A percentile compares a stretch with the other conserved stretches of the same genome.
These are phyloP conservation scores for Yamadazyma paraphyllophila DNA, from an alignment of 805 yeast species.

Conservation along the genomic window DNA sequence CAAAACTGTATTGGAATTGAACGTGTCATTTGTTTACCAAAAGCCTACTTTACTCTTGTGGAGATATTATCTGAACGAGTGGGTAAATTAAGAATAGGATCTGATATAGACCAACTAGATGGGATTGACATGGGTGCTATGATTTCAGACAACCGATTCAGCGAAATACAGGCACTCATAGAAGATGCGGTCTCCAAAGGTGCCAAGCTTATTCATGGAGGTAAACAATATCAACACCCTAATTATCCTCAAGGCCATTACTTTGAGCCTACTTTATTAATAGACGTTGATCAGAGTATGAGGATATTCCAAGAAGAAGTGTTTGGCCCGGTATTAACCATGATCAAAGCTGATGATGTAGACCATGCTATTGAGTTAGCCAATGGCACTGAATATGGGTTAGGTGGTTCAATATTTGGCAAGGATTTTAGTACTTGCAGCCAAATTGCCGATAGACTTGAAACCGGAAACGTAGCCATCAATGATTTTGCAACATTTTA, in stretches of 20 bases:
- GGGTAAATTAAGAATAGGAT: constrained; percentile 68
- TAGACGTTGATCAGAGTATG: constrained; percentile 75
- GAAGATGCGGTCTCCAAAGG: constrained; percentile 74
- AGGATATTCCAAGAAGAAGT: constrained; percentile 84
- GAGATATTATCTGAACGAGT: constrained; percentile 57
- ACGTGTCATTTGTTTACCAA: constrained; percentile 79
- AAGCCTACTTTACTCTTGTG: constrained; percentile 63
- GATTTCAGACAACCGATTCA: constrained; percentile 77
- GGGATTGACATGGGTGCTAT: constrained; percentile 96
- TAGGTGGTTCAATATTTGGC: constrained; percentile 92
- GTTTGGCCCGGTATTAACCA: constrained; percentile 86
- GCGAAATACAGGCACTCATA: constrained; percentile 61
- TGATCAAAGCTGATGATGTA: constrained; percentile 67
- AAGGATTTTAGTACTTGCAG: constrained; percentile 54
- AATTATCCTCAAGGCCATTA: constrained; percentile 95
- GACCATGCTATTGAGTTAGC: constrained; percentile 75
- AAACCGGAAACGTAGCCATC: constrained; percentile 91
- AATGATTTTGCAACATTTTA: constrained; percentile 97
- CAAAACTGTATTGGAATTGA: constrained; percentile 98
- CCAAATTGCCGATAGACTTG: constrained; percentile 59
- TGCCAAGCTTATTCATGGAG: constrained; percentile 81
- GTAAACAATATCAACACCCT: constrained; percentile 77
- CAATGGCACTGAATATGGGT: constrained; percentile 81
- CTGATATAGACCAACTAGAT: constrained; percentile 87
- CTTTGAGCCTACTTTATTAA: constrained; percentile 84